Conservation (phyloP, 192 early-diverging fungal species). For the Backusella australiensis region DNA sequence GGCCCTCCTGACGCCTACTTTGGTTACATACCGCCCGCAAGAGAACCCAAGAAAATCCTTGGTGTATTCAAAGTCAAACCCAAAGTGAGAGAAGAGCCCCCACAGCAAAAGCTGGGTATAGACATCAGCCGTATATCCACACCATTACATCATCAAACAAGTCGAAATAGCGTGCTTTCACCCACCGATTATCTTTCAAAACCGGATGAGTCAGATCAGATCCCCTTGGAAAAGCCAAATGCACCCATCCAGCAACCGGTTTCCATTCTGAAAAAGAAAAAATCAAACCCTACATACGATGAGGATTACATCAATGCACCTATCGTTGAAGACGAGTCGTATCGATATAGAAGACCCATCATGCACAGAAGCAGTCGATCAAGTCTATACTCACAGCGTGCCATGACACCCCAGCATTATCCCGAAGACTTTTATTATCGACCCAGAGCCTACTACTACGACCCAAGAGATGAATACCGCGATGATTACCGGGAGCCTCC, state of each 20-base stretch:
- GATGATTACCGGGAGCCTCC: background rate
- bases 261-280: conserved; percentile 11
- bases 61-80: conserved; percentile 14
- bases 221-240: background rate
- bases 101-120: background rate
- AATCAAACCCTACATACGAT: background rate
- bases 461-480: background rate
- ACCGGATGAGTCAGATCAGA: background rate
- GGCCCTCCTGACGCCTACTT: conserved; percentile 25
- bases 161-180: background rate
- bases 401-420: background rate
- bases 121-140: background rate
- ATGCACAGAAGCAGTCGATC: background rate
- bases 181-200: background rate
- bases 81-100: background rate
- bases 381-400: background rate
- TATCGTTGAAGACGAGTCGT: background rate
- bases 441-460: background rate
- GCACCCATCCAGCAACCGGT: background rate
- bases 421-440: background rate
- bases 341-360: background rate
- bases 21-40: conserved; percentile 11
- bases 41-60: conserved; percentile 6
- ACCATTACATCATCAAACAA: background rate
- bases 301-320: background rate